A percentile compares a stretch with the other conserved stretches of the same genome.
These are phyloP conservation scores for Wickerhamiella occidentalis DNA, from an alignment of 805 yeast species.

Conservation along the genomic window DNA sequence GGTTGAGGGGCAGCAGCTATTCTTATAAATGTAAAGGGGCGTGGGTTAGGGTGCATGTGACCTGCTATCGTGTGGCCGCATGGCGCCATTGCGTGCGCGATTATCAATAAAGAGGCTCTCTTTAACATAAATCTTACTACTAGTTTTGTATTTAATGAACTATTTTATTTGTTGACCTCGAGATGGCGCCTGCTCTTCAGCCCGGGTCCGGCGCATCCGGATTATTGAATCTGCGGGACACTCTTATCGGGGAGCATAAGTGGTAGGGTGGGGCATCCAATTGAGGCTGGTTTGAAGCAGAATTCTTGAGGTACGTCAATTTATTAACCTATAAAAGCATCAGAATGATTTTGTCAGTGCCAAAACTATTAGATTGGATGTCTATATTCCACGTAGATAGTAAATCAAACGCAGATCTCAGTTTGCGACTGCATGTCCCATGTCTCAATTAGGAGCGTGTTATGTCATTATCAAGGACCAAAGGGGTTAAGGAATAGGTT, in stretches of 20 bases:
- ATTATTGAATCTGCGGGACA: not conserved
- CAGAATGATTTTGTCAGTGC: too few species aligned
- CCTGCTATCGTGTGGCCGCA: conserved; percentile 2
- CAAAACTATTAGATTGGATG: too few species aligned
- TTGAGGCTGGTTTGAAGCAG: not conserved
- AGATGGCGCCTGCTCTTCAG: not conserved
- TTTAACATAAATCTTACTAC: not conserved
- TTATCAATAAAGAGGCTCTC: not conserved
- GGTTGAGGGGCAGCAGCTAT: conserved; percentile 1
- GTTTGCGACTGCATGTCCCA: not conserved
- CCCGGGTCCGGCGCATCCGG: conserved; percentile 1
- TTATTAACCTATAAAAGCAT: too few species aligned
- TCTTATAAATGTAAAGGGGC: conserved; percentile 1
- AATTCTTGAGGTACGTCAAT: not conserved
- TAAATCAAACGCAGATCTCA: not conserved
- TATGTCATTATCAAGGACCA: not conserved
- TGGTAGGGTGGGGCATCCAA: not conserved
- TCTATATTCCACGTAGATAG: not conserved
- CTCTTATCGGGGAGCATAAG: not conserved
- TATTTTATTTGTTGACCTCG: not conserved
- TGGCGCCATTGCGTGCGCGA: conserved; percentile 3
- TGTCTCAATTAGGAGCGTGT: not conserved
- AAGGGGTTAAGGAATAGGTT: not conserved
- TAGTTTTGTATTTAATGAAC: not conserved
- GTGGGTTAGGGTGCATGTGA: conserved; percentile 11